phyloP scores from a whole-genome alignment of 2,329 filamentous ascomycete genomes.

The Calycina herbarum region DNA sequence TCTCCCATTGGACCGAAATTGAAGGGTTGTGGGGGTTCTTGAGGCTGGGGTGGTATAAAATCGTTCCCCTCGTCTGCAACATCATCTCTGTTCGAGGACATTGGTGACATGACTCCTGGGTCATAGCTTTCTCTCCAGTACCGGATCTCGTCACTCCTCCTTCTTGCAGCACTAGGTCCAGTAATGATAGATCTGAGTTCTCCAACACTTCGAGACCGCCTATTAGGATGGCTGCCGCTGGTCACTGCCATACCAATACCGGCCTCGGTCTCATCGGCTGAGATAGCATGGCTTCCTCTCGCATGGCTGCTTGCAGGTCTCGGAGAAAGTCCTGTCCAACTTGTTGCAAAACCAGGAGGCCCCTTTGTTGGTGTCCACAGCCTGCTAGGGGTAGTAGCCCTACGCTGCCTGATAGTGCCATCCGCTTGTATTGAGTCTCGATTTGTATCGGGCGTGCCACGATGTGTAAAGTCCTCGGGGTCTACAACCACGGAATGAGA shows the following conservation, averaged over 20 bases:
- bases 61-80: conserved; percentile 38
- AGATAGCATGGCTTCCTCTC: conserved; percentile 44
- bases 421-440: conserved; percentile 52
- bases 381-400: conserved; percentile 45
- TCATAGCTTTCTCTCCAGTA: conserved; percentile 64
- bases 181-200: conserved; percentile 48
- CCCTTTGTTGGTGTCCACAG: conserved; percentile 42
- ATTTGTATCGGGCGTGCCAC: conserved; percentile 44
- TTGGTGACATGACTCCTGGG: conserved; percentile 50
- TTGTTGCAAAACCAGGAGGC: conserved; percentile 43
- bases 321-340: conserved; percentile 57
- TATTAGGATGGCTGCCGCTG: conserved; percentile 51
- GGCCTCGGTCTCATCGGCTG: conserved; percentile 25
- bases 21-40: conserved; percentile 52
- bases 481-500: conserved; percentile 57
- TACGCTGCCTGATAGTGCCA: conserved; percentile 40
- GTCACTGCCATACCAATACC: conserved; percentile 62
- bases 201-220: conserved; percentile 61
- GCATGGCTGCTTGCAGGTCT: conserved; percentile 61
- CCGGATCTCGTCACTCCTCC: conserved; percentile 63
- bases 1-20: conserved; percentile 52
- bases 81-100: conserved; percentile 49
- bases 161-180: conserved; percentile 42
- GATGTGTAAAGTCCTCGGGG: conserved; percentile 51
- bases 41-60: conserved; percentile 20